Percentiles rank a stretch among this genome's conserved stretches.
phyloP scores from a whole-genome alignment of 371 early-diverging fungal species.

The Mucor irregularis region DNA sequence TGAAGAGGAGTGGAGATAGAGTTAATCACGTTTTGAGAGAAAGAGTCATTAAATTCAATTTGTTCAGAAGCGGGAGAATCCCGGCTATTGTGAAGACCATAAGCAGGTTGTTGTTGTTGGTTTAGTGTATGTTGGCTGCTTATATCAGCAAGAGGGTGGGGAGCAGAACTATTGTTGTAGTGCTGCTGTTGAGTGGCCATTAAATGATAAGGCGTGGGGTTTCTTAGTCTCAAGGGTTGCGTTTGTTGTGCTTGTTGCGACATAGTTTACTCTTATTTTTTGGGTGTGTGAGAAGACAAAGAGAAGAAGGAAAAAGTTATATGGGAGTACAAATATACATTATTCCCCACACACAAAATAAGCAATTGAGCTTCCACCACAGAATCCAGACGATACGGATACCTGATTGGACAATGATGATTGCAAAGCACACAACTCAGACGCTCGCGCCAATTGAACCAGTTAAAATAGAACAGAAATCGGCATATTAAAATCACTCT shows the following conservation, averaged over 20 bases:
- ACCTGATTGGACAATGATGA: no score
- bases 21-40: constrained; percentile 24
- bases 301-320: no score
- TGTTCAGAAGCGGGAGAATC: neutral
- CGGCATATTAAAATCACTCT: no score
- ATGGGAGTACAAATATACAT: no score
- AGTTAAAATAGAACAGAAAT: no score
- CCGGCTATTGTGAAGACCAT: neutral
- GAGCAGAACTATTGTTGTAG: neutral
- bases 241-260: constrained; percentile 4
- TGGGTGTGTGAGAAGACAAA: no score
- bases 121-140: neutral
- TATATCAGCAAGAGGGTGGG: neutral
- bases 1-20: constrained; percentile 6
- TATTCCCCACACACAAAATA: no score
- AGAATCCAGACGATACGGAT: no score
- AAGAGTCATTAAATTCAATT: constrained; percentile 22
- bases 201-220: constrained; percentile 12
- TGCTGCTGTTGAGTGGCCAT: neutral
- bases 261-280: no score
- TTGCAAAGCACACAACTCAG: no score
- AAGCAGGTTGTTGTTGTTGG: neutral
- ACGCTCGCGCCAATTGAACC: no score
- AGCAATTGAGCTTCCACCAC: no score
- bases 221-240: constrained; percentile 1